Base-by-base conservation (phyloP, 2,329 filamentous ascomycete species). In the Ophiosphaerella narmari region DNA sequence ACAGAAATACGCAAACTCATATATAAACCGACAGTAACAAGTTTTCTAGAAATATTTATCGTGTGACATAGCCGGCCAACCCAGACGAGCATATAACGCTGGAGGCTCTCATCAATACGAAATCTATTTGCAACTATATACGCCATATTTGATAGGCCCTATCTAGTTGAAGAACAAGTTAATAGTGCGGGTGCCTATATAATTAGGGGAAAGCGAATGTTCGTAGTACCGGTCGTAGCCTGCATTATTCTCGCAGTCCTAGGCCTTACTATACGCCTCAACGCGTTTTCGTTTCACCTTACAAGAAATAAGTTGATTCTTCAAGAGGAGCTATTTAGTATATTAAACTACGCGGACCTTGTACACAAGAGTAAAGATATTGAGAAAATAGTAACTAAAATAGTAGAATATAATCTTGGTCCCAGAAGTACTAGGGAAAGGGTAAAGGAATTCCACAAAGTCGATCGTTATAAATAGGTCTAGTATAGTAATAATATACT, bases 171-270 rank as follows among this genome's bases (percentile, higher is more conserved):
- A 16, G 13, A 35, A 35, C 8, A 8, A 35, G 13, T 12, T 12
- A 35, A 35, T n/a, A 13, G 14, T 3, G 11, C 8, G 9, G 33
- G 33, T 7, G 18, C 26, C n/a, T 45, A 45, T 33, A 40, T 41
- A 34, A 32, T 50, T 14, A 36, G 21, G 5, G 47, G 45, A 29
- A 44, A 45, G 16, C 36, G 41, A 35, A 23, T 50, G 3, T 45
- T 50, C 37, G 41, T 50, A 4, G 13, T 23, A 13, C 34, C 24
- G 6, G 34, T 29, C n/a, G 35, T 45, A 3, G 40, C 41, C 8
- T 45, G 45, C 21, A 14, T 50, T 1, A 40, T 50, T 12, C 47
- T 50, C 31, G 29, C 13, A 7, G 47, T 50, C 13, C 47, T 50
- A 9, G 33, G 40, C 39, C 21, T 24, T 35, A 49, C 40, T 6